Evolutionary conservation across 306 rosid genomes (phyloP), one percentile per base, ranked within the genome.

Genomic region (Citrullus mucosospermus): DNA sequence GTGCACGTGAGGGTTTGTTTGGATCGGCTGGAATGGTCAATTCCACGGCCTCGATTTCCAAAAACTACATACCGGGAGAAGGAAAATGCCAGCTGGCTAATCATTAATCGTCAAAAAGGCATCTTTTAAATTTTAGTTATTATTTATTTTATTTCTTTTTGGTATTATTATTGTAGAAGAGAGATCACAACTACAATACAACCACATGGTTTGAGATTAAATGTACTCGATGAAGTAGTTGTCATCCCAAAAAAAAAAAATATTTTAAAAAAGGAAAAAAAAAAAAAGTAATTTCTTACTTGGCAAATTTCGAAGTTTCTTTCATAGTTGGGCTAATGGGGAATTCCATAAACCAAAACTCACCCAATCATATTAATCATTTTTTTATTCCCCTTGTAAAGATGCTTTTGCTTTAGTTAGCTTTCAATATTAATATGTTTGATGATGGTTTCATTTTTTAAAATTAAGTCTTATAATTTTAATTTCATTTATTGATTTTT

Each of bases 91-190:
- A 73, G 78, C 78, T 73, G 78, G 78, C 39, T 34, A 73, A 73
- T 73, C 62, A 73, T 73, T 51, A 73, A 73, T 73, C 25, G 78
- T 32, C 61, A 16, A 73, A 73, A 73, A 73, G 60, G 78, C 62
- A 73, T 73, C 78, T 73, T 73, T 73, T 73, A 73, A 16, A 3
- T 73, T 73, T 48, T 73, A 73, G 28, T 73, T 48, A 25, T 62
- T 12, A 1, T 48, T 11, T 3, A 3, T 5, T 3, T 36, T 67
- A 22, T 59, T 14, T 15, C 28, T 25, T 60, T 69, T 43, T 71
- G 20, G 22, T 14, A 71, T 50, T 71, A 71, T 71, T 71, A 48
- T 48, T 44, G 39, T 36, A 4, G 6, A 36, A 36, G 39, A 36
- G 38, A 34, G 38, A 34, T 34, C 6, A 36, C 39, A 36, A 36